These are phyloP conservation scores for Wickerhamomyces alni DNA, from an alignment of 805 yeast genomes.

Conservation along the genomic window DNA sequence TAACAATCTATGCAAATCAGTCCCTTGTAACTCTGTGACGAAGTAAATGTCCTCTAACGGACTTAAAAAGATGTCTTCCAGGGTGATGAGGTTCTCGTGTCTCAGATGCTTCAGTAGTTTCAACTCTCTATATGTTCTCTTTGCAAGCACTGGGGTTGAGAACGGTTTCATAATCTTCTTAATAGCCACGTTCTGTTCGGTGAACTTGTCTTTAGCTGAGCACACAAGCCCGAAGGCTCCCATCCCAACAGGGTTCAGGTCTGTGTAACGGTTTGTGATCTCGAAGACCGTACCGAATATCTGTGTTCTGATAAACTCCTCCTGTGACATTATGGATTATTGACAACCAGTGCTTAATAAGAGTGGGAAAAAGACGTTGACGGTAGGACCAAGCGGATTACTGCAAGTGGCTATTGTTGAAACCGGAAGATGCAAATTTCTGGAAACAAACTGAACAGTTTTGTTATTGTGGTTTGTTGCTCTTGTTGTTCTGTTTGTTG, in stretches of 20 bases:
- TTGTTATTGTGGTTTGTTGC: too few relatives aligned
- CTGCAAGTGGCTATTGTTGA: too few relatives aligned
- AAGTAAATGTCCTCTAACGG: conserved; percentile 95
- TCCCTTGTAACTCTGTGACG: conserved; percentile 95
- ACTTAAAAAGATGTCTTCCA: conserved; percentile 89
- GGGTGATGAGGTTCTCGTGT: conserved; percentile 89
- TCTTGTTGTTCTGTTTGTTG: too few relatives aligned
- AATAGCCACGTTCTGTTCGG: conserved; percentile 91
- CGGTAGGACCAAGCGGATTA: too few relatives aligned
- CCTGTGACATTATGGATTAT: conserved; percentile 28
- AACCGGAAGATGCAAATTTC: too few relatives aligned
- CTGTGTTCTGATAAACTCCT: conserved; percentile 53
- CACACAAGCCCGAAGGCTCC: conserved; percentile 99
- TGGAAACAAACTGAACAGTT: too few relatives aligned
- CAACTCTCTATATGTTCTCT: conserved; percentile 93
- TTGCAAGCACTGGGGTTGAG: conserved; percentile 88
- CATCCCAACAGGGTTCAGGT: conserved; percentile 97
- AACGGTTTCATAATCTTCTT: conserved; percentile 98
- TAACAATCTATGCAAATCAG: conserved; percentile 86
- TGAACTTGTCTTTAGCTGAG: conserved; percentile 87
- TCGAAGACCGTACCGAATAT: conserved; percentile 95
- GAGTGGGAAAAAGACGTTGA: background rate
- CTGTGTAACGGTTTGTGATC: conserved; percentile 83
- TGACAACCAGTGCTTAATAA: too few relatives aligned
- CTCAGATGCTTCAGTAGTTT: conserved; percentile 87